A percentile compares a stretch with the other conserved stretches of the same genome.
These are phyloP conservation scores for Leishmania lainsoni DNA, from an alignment of 208 protist species.

Conservation along the genomic window DNA sequence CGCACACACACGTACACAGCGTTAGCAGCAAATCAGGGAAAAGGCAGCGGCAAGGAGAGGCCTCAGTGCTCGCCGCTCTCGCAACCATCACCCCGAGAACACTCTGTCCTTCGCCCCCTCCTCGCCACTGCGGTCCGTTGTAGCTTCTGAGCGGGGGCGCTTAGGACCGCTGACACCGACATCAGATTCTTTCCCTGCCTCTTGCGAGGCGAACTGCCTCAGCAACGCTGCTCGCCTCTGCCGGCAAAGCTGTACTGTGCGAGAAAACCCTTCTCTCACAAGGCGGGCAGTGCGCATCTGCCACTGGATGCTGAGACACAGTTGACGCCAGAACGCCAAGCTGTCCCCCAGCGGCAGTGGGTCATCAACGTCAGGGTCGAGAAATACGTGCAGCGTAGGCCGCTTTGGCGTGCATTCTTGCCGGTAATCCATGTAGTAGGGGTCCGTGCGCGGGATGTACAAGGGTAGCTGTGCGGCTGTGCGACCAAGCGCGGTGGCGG, in stretches of 20 bases:
- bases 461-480: constrained; percentile 54
- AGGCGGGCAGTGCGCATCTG: constrained; percentile 66
- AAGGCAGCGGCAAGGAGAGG: neutral
- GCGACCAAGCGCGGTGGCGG: constrained; percentile 79
- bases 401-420: constrained; percentile 58
- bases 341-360: constrained; percentile 52
- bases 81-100: neutral
- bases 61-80: neutral
- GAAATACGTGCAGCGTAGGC: constrained; percentile 71
- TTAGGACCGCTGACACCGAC: constrained; percentile 2
- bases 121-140: neutral
- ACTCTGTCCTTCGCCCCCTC: neutral
- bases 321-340: constrained; percentile 59
- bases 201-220: neutral
- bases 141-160: constrained; percentile 3
- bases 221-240: constrained; percentile 13
- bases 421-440: constrained; percentile 81
- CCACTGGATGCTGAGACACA: constrained; percentile 59
- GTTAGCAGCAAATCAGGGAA: neutral
- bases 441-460: constrained; percentile 71
- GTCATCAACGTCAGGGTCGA: constrained; percentile 73
- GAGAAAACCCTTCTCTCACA: constrained; percentile 57
- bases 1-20: neutral
- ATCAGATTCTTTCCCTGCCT: neutral
- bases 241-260: constrained; percentile 33